Conservation (phyloP, 2,329 filamentous ascomycete genomes). For the Penicillium sp. region DNA sequence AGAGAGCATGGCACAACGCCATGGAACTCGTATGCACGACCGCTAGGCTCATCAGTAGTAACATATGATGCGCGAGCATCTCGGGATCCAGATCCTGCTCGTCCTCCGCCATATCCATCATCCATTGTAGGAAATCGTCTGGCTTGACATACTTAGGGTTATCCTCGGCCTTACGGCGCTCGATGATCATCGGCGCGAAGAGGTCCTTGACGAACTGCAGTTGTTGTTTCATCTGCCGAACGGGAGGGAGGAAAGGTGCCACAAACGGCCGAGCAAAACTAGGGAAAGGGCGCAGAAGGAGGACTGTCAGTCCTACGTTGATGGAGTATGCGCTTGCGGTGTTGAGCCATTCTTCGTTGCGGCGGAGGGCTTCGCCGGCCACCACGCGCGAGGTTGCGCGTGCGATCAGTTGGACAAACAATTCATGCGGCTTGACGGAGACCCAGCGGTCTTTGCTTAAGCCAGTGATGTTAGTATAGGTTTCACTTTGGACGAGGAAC, state of each 20-base stretch:
- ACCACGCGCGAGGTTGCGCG: constrained; percentile 44
- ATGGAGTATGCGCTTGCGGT: constrained; percentile 35
- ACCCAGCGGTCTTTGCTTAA: constrained; percentile 23
- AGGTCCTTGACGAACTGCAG: constrained; percentile 33
- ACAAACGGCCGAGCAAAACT: constrained; percentile 33
- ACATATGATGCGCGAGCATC: constrained; percentile 26
- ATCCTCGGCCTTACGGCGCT: constrained; percentile 26
- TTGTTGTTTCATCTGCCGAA: constrained; percentile 32
- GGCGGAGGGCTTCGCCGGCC: constrained; percentile 37
- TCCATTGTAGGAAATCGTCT: constrained; percentile 35
- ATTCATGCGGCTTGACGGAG: constrained; percentile 21
- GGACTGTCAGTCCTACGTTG: constrained; percentile 33
- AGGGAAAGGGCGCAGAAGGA: constrained; percentile 37
- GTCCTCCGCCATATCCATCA: constrained; percentile 29
- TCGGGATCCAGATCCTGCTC: constrained; percentile 22
- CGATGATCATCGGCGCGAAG: constrained; percentile 34
- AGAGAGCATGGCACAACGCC: constrained; percentile 46
- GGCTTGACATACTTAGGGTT: constrained; percentile 23
- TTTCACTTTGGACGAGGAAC: too few relatives aligned
- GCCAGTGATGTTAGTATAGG: neutral
- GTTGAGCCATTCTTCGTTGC: constrained; percentile 41
- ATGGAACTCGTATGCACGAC: constrained; percentile 31
- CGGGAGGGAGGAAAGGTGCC: constrained; percentile 35
- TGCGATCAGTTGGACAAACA: constrained; percentile 36
- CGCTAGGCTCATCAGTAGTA: constrained; percentile 28